Conservation (phyloP, 139 green algal genomes). For the Marvania coccoides region DNA sequence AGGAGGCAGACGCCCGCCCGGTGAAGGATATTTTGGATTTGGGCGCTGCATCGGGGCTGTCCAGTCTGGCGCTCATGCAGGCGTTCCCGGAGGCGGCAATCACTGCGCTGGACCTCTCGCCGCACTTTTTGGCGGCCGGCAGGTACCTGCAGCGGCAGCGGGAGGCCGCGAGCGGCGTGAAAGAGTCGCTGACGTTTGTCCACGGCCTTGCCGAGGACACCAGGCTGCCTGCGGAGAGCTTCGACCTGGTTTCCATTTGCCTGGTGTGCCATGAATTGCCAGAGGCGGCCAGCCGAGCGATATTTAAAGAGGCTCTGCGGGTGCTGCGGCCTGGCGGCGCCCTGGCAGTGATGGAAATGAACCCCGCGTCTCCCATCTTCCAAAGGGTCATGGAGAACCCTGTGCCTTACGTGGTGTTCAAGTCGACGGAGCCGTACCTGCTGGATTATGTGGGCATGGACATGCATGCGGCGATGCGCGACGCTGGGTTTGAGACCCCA, state of each 20-base stretch:
- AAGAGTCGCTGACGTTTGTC: conserved; percentile 37
- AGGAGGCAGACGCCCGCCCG: not conserved
- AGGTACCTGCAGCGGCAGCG: conserved; percentile 40
- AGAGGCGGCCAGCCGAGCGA: conserved; percentile 24
- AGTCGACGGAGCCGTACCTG: conserved; percentile 69
- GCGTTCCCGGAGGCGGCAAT: conserved; percentile 49
- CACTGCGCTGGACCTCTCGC: conserved; percentile 65
- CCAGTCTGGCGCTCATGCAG: conserved; percentile 41
- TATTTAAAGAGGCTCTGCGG: conserved; percentile 57
- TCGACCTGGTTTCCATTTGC: conserved; percentile 68
- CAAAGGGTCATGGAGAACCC: conserved; percentile 58
- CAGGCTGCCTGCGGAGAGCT: conserved; percentile 26
- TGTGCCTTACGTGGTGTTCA: conserved; percentile 69
- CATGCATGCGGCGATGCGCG: conserved; percentile 30
- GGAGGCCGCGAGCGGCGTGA: conserved; percentile 7
- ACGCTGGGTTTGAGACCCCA: conserved; percentile 35
- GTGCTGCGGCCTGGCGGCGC: conserved; percentile 48
- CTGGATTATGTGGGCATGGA: conserved; percentile 58
- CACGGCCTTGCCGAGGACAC: conserved; percentile 60
- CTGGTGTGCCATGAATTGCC: conserved; percentile 75
- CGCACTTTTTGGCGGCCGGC: conserved; percentile 66
- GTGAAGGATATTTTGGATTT: conserved; percentile 43
- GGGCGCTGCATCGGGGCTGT: conserved; percentile 60
- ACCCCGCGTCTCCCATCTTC: conserved; percentile 48
- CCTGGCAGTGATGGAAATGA: conserved; percentile 64